Evolutionary conservation across 352 stramenopile species (phyloP).

Genomic region (Hyaloperonospora brassicae): DNA sequence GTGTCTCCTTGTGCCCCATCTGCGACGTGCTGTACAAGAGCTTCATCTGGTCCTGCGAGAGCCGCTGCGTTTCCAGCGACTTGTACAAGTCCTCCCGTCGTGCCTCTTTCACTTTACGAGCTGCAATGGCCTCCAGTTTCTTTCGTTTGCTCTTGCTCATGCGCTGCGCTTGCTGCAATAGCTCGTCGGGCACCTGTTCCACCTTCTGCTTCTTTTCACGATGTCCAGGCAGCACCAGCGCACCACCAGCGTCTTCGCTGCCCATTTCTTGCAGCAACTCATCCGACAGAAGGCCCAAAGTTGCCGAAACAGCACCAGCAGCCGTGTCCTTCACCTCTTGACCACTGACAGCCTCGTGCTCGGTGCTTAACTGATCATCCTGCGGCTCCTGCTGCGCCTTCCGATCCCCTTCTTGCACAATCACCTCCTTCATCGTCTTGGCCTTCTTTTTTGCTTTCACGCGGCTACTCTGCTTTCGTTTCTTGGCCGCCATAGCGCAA

Average conservation of each 20-base stretch:
- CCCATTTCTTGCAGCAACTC: slow-evolving; percentile 64
- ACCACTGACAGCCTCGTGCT: neutral
- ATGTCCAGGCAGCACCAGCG: slow-evolving; percentile 54
- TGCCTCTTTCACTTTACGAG: slow-evolving; percentile 71
- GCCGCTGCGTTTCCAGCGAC: slow-evolving; percentile 52
- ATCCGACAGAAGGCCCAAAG: slow-evolving; percentile 45
- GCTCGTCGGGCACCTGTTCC: slow-evolving; percentile 43
- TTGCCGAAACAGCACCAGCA: slow-evolving; percentile 1
- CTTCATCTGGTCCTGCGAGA: slow-evolving; percentile 57
- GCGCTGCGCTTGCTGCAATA: slow-evolving; percentile 53
- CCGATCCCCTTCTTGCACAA: slow-evolving; percentile 10
- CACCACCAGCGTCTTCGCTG: slow-evolving; percentile 37
- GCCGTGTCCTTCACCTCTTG: slow-evolving; percentile 3
- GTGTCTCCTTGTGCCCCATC: slow-evolving; percentile 76
- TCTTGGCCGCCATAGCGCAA: slow-evolving; percentile 42
- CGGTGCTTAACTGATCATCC: slow-evolving; percentile 15
- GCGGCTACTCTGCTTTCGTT: slow-evolving; percentile 42
- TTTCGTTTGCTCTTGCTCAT: slow-evolving; percentile 81
- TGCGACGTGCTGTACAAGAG: slow-evolving; percentile 71
- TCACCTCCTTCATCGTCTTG: slow-evolving; percentile 12
- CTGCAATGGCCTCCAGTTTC: slow-evolving; percentile 67
- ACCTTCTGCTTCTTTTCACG: slow-evolving; percentile 41
- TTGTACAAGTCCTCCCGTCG: slow-evolving; percentile 70
- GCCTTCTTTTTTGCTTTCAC: slow-evolving; percentile 42
- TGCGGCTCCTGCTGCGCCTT: slow-evolving; percentile 8